Base-by-base conservation (phyloP, 2,329 filamentous ascomycete species). In the Cladophialophora yegresii region DNA sequence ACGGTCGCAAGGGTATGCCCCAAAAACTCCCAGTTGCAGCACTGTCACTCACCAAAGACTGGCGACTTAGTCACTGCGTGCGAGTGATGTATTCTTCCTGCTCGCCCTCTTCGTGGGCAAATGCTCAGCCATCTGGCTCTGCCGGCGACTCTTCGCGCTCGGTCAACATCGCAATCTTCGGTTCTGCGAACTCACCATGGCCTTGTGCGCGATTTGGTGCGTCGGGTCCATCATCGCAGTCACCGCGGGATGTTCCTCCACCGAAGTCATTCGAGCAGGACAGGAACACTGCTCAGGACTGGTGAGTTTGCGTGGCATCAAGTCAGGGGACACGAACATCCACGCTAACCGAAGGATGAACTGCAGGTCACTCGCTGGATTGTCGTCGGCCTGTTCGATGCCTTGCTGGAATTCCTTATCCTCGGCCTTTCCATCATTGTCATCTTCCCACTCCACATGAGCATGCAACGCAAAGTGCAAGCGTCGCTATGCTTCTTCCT, bases 401-500 rank as follows among this genome's bases (percentile, higher is more conserved):
- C 56, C 3, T 4, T 65, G 45, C 54, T 61, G 12, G 66, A 67
- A 54, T 7, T 58, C 22, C 13, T 61, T n/a, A 67, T 67, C 13
- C 47, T 45, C 40, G 28, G 47, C 10, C 57, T 68, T 20, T 61
- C 61, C 13, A 13, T 68, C 6, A 33, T 63, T 7, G 66, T 66
- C 36, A 50, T 68, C n/a, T 56, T 63, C 12, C 64, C 66, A 16
- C 40, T 68, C 8, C 66, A 65, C 30, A 68, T 68, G 66, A 61
- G 54, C 22, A 23, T 53, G 47, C 23, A 58, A 2, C 49, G 58
- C 40, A 79, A 86, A 6, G 85, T 96, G 4, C 83, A 91, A 1
- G 79, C 80, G 32, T 79, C 87, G 63, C 96, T 91, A 0, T 88
- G 89, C 50, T 92, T 92, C 0, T 85, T 87, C 0, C 81, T 96